Evolutionary conservation across 179 eudicot species (phyloP), one percentile per base, ranked within the genome.

Genomic region (Corrigiola litoralis): DNA sequence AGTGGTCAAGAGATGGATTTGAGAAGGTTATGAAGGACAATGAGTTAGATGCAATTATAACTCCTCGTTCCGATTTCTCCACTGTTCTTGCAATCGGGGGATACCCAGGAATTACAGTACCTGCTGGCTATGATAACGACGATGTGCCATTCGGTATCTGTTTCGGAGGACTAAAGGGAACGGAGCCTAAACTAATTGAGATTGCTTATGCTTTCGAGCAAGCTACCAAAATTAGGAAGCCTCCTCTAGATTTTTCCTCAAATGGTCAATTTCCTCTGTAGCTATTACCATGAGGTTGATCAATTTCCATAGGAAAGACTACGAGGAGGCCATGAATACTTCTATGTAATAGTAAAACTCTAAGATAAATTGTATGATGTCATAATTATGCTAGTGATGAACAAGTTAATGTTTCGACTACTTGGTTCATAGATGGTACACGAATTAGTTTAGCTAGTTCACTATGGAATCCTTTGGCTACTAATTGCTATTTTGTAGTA

Each of bases 171-270:
- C 48, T 79, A 31, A 76, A 28, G 33, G 81, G 81, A 13, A 13
- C 72, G 12, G 81, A 79, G 36, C 82, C 79, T 21, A 63, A 52
- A 62, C 74, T 81, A 8, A 82, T 82, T 71, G 79, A 82, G 52
- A 69, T 79, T 60, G 81, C 83, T 18, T 82, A 73, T 65, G 86
- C 38, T 9, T 82, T 79, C 27, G 83, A 82, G 63, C 86, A 82
- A 46, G 83, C 83, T 51, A 81, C 80, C 13, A 58, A 61, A 63
- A 46, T 76, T 61, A 61, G 85, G 65, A 76, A 63, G 61, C 81
- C 85, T 68, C 41, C 58, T 33, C 9, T 36, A n/a, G 29, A 29
- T 45, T 45, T 13, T 49, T 27, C 41, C 25, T 34, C 42, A 34
- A 36, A 57, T 57, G 45, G 14, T 57, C 4, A 53, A n/a, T n/a